phyloP scores from a whole-genome alignment of 371 early-diverging fungal genomes.

The Mucor circinelloides region DNA sequence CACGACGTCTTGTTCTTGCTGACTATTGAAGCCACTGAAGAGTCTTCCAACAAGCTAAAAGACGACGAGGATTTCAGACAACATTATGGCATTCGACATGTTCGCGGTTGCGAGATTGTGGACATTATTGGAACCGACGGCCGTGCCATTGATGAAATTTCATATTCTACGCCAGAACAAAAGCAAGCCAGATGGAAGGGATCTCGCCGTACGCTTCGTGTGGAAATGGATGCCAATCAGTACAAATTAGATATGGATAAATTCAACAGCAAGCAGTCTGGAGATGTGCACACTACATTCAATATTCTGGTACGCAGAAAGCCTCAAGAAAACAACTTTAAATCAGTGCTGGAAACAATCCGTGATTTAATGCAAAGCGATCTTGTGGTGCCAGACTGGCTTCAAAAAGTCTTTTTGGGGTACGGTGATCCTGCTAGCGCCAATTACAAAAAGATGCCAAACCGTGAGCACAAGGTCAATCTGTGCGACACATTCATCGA shows the following conservation, averaged over 20 bases:
- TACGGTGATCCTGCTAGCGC: conserved; percentile 90
- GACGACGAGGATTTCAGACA: conserved; percentile 59
- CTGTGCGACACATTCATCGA: conserved; percentile 89
- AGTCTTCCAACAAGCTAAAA: conserved; percentile 42
- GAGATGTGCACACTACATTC: conserved; percentile 78
- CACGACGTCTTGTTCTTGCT: conserved; percentile 85
- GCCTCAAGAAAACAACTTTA: conserved; percentile 91
- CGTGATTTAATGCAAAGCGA: conserved; percentile 85
- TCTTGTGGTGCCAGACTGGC: conserved; percentile 86
- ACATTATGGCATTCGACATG: conserved; percentile 74
- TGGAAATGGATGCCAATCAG: conserved; percentile 87
- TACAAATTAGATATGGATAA: conserved; percentile 61
- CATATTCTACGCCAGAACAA: conserved; percentile 45
- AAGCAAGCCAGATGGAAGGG: conserved; percentile 52
- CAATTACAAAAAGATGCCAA: conserved; percentile 63
- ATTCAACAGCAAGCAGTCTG: conserved; percentile 30
- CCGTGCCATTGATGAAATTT: conserved; percentile 60
- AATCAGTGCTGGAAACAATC: conserved; percentile 86
- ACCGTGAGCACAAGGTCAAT: conserved; percentile 58
- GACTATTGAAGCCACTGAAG: conserved; percentile 67
- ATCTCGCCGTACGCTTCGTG: conserved; percentile 69
- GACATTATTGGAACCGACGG: conserved; percentile 79
- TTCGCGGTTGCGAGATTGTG: conserved; percentile 89
- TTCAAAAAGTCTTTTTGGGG: conserved; percentile 86
- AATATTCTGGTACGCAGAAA: conserved; percentile 88